Base-by-base conservation (phyloP, 2,329 filamentous ascomycete species). In the Xylariaceae sp. region DNA sequence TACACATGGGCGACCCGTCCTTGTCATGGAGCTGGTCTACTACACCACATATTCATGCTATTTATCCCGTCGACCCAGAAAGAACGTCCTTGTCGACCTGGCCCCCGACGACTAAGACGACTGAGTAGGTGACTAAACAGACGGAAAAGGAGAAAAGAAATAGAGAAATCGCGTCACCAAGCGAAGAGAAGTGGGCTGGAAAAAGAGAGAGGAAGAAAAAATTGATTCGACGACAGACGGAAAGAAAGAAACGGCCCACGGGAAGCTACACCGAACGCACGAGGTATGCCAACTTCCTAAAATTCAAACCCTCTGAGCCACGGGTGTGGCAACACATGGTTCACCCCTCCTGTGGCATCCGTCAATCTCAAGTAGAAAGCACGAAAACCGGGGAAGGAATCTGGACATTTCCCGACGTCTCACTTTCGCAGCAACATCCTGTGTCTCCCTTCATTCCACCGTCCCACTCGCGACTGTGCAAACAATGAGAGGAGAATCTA, bases 381-480 rank as follows among this genome's bases (percentile, higher is more conserved):
- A 25, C 29, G 32, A 36, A 37, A 38, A 40, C 48, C 49, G 52
- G 45, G 55, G 52, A 54, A 45, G 22, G 35, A 22, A 34, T 46
- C 47, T 53, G 49, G 54, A 52, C 61, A 63, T 63, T n/a, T 64
- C 59, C 39, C 46, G 39, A 47, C 42, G 48, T 54, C 47, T 48
- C 50, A 53, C 50, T 54, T 47, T 48, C 47, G 50, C 53, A 52
- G 40, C 45, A 41, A 43, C 44, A 50, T 46, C 35, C 32, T 50
- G 38, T 42, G 38, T 47, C 57, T 63, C 60, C 59, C 59, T 63
- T 61, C 59, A 63, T 63, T 63, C 60, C 59, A 62, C 52, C 47
- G 50, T 55, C 47, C 47, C 52, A 43, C 50, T 55, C 48, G 47
- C 50, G 50, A 50, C 50, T 47, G 19, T 47, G 51, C 48, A 55